These are phyloP conservation scores for Bidens hawaiensis DNA, from an alignment of 140 eudicot species.

Conservation along the genomic window DNA sequence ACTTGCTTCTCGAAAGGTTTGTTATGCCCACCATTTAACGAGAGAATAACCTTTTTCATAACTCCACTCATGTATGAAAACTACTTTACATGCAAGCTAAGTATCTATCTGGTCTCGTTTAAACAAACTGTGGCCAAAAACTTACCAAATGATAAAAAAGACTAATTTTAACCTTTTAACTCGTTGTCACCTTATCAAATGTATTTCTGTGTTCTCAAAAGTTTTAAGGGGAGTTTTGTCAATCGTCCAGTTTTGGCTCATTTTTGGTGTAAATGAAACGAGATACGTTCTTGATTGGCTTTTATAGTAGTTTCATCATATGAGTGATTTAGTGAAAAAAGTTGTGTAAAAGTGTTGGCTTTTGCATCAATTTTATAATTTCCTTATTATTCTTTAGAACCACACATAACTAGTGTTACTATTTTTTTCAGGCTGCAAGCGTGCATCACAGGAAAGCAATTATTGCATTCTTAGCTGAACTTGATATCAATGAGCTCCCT, in stretches of 20 bases:
- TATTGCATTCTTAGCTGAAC: slow-evolving; percentile 71
- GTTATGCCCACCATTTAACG: not conserved
- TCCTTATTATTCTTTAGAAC: not conserved
- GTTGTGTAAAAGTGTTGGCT: no score
- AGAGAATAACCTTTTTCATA: not conserved
- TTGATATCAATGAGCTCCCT: slow-evolving; percentile 77
- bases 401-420: slow-evolving; percentile 1
- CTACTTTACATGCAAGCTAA: not conserved
- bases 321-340: not conserved
- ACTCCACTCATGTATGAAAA: not conserved
- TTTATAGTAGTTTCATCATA: not conserved
- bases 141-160: not conserved
- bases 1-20: slow-evolving; percentile 82
- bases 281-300: not conserved
- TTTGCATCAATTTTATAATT: not conserved
- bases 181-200: not conserved
- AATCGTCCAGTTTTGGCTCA: not conserved
- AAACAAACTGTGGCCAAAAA: not conserved
- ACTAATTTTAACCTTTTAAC: not conserved
- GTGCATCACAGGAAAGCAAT: slow-evolving; percentile 71
- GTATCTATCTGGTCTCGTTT: not conserved
- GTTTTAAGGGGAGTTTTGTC: not conserved
- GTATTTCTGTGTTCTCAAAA: not conserved
- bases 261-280: not conserved
- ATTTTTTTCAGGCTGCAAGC: slow-evolving; percentile 62